Base-by-base conservation (phyloP, 208 protist species). In the Trypanosoma avium region DNA sequence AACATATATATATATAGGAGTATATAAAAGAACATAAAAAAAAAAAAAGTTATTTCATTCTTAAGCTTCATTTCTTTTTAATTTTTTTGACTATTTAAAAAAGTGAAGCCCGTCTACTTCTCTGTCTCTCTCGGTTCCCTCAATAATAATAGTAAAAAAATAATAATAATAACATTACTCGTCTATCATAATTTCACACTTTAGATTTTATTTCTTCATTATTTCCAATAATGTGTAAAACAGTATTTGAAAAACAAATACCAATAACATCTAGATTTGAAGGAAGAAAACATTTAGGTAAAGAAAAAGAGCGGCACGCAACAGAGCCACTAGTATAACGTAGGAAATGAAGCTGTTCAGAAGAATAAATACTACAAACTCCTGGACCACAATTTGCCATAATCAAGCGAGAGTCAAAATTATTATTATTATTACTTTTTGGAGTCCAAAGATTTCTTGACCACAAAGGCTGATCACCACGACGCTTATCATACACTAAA, bases 401-500 rank as follows among this genome's bases (percentile, higher is more conserved):
- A 12, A 57, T 17, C 2, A 30, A 19, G 3, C 4, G 17, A 40
- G 2, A 22, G 27, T 27, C 21, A 42, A 13, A 19, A 43, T 35
- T 21, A 19, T n/a, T 53, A 1, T 10, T 30, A 30, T 35, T 35
- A 19, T n/a, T 53, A 1, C 26, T 42, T 15, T 32, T 61, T 8
- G 13, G n/a, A 13, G 6, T 42, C 5, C 42, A 38, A 0, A 70
- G 45, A 9, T 5, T 9, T 33, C 36, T 32, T 21, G 53, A 56
- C 56, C 65, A 71, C n/a, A 71, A 13, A 9, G 65, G 65, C 21
- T 59, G 3, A n/a, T 53, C 65, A 22, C 36, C 35, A 19, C 56
- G 56, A n/a, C 65, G 65, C 56, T 47, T 26, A 43, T 71, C 65
- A 54, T 71, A 64, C 48, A 71, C 15, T 30, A 59, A 29, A 33